Evolutionary conservation across 2,329 filamentous ascomycete genomes (phyloP), one percentile per base, ranked within the genome.

Genomic region (Claviceps cyperi): DNA sequence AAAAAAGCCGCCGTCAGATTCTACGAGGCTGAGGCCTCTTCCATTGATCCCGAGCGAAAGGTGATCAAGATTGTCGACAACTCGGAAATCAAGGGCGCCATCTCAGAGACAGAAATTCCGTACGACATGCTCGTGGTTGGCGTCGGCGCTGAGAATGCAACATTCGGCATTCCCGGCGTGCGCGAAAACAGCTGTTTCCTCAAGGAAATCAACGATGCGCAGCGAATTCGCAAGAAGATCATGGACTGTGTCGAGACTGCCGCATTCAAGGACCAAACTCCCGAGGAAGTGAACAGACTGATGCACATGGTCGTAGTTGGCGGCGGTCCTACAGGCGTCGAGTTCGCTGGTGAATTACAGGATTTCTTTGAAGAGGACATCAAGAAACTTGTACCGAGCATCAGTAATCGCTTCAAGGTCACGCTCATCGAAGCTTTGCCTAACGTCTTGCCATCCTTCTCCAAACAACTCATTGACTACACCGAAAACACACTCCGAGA

Each of bases 241-340:
- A 98, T 98, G 92, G 92, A 98, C 73, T 98, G 92, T 67, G 90
- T 95, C 59, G 92, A 98, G 74, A 96, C 91, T 37, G 92, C 92
- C 48, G 91, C 88, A 54, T 96, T 98, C 83, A 97, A 97, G 79
- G 91, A 89, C 64, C 92, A 98, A 73, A 76, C 79, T 38, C 73
- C 78, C 15, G 87, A 92, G 57, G 94, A 98, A 71, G 75, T 94
- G 64, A 84, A 94, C 73, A 88, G 92, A 58, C 81, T 98, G 60
- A 78, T 98, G 66, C 91, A 97, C 77, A 97, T 97, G 90, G 92
- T 98, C 50, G 91, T 90, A 44, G 86, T 89, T 48, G 85, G 91
- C 59, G 91, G 91, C 71, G 91, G 91, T 52, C 91, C 91, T 40
- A 97, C 91, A 50, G 91, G 91, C 73, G 92, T 98, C 58, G 92